Percentiles rank a stretch among this genome's conserved stretches.
Evolutionary conservation across 345 rosid genomes (phyloP).

Genomic region (Pistacia vera): DNA sequence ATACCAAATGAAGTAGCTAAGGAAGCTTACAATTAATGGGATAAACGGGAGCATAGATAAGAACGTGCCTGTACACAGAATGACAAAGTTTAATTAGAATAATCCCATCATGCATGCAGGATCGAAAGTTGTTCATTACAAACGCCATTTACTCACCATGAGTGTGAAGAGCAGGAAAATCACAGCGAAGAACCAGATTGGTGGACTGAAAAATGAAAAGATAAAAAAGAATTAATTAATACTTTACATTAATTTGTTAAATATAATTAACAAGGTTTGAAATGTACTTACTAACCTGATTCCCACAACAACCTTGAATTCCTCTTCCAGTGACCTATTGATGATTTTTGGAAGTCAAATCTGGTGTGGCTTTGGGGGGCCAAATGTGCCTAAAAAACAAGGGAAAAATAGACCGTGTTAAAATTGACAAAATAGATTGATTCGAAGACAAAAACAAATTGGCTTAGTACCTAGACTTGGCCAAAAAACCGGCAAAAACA

Average conservation of each 20-base stretch:
- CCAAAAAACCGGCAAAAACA: no score
- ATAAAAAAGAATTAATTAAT: not conserved
- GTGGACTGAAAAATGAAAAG: no score
- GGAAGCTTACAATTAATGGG: conserved; percentile 72
- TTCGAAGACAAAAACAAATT: no score
- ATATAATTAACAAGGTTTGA: no score
- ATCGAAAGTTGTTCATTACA: no score
- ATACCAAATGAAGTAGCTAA: no score
- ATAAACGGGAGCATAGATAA: conserved; percentile 78
- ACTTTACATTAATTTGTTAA: no score
- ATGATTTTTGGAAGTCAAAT: conserved; percentile 82
- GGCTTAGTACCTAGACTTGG: no score
- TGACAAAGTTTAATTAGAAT: no score
- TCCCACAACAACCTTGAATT: conserved; percentile 86
- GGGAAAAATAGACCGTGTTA: no score
- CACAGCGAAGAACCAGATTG: conserved; percentile 81
- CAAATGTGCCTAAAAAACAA: conserved; percentile 71
- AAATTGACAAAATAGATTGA: no score
- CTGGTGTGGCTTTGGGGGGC: conserved; percentile 66
- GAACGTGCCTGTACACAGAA: conserved; percentile 67
- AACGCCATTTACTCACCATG: conserved; percentile 49
- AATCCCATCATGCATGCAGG: no score
- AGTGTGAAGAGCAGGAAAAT: conserved; percentile 67
- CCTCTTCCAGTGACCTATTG: conserved; percentile 85
- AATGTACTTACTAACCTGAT: conserved; percentile 45